phyloP scores from a whole-genome alignment of 192 early-diverging fungal genomes.

The Coemansia sp. region DNA sequence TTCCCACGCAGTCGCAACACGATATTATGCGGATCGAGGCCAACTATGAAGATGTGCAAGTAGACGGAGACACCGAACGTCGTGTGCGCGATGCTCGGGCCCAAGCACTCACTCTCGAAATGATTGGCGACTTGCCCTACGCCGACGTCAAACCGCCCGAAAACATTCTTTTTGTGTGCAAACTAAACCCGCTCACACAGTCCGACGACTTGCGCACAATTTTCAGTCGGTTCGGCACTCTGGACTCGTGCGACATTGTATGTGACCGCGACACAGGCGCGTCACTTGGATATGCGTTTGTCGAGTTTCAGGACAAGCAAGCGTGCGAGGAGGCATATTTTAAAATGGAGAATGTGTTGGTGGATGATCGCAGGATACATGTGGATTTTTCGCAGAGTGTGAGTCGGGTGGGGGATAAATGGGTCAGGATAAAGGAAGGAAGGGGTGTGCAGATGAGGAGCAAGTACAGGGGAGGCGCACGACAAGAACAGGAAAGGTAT shows the following conservation, averaged over 20 bases:
- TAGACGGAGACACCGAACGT: slow-evolving; percentile 63
- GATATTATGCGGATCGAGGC: slow-evolving; percentile 74
- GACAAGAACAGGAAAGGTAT: not conserved
- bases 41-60: slow-evolving; percentile 66
- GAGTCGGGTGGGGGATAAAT: slow-evolving; percentile 76
- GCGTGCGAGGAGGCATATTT: slow-evolving; percentile 91
- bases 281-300: slow-evolving; percentile 92
- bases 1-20: slow-evolving; percentile 71
- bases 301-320: slow-evolving; percentile 88
- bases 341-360: slow-evolving; percentile 95
- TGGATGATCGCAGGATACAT: slow-evolving; percentile 94
- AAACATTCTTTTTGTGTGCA: slow-evolving; percentile 94
- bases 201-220: slow-evolving; percentile 92
- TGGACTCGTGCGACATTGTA: slow-evolving; percentile 87
- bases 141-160: slow-evolving; percentile 97
- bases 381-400: slow-evolving; percentile 99
- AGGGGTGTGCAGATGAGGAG: slow-evolving; percentile 4
- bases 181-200: slow-evolving; percentile 83
- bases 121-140: slow-evolving; percentile 96
- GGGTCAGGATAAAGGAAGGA: slow-evolving; percentile 47
- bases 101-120: slow-evolving; percentile 91
- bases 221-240: slow-evolving; percentile 88
- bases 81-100: slow-evolving; percentile 72
- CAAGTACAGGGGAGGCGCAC: slow-evolving; percentile 11
- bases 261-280: slow-evolving; percentile 79